Evolutionary conservation across 2,329 filamentous ascomycete genomes (phyloP), one percentile per base, ranked within the genome.

Genomic region (Neonectria hederae): DNA sequence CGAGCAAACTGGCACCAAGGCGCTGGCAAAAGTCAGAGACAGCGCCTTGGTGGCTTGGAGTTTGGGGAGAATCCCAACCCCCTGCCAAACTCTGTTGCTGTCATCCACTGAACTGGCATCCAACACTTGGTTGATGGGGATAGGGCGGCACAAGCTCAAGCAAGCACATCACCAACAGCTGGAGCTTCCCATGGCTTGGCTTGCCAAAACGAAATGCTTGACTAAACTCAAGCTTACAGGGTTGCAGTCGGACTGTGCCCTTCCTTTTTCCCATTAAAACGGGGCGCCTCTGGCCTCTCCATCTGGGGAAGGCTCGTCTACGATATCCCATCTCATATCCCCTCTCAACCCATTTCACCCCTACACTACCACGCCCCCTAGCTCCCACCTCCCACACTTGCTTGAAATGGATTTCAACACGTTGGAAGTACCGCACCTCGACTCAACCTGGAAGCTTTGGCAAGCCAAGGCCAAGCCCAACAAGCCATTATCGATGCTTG

Each of bases 1-100:
- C 30, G 24, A 7, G 24, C 24, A 26, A 7, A n/a, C 35, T 51
- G 43, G 52, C 19, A 48, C 21, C 9, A 10, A 17, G 42, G 24
- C 22, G 30, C 11, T 46, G 52, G 19, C 45, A 26, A 24, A 19
- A 26, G 22, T 62, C 38, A 46, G 46, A 30, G 30, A 30, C 3
- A 9, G 32, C n/a, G n/a, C n/a, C n/a, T n/a, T n/a, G 11, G 24
- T 14, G 32, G 19, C 22, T 26, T 51, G 24, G 9, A 51, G 40
- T 35, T n/a, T 53, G 19, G 46, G 35, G 35, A n/a, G 9, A 52
- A 14, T 17, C 46, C 19, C 43, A 22, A 45, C 42, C n/a, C 59
- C 40, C 28, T 54, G 54, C n/a, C 22, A 54, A 57, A 57, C 40
- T 24, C 46, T 61, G 51, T 62, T 56, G 38, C 17, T 40, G n/a